Evolutionary conservation across 208 protist species (phyloP).

Genomic region (Trypanosoma cruzi): DNA sequence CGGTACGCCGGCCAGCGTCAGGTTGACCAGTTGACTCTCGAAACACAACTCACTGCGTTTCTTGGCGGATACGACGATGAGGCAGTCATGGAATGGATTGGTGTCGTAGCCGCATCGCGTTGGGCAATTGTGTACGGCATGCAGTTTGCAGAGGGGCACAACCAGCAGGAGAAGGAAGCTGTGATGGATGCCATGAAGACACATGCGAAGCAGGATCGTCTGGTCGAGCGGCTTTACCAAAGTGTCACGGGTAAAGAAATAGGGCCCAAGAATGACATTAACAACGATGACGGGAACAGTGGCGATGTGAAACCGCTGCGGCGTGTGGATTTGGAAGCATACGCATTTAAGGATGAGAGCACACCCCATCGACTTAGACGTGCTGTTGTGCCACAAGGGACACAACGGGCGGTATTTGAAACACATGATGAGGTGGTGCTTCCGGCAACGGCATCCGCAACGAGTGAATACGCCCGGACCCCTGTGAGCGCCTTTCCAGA

Average conservation of each 20-base stretch:
- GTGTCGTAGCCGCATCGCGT: constrained; percentile 58
- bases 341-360: constrained; percentile 82
- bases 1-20: constrained; percentile 57
- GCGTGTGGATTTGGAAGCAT: constrained; percentile 72
- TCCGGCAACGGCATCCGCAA: constrained; percentile 48
- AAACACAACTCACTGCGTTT: constrained; percentile 88
- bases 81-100: constrained; percentile 81
- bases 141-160: constrained; percentile 53
- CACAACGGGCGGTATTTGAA: constrained; percentile 69
- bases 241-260: constrained; percentile 82
- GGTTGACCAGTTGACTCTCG: constrained; percentile 70
- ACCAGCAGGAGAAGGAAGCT: constrained; percentile 64
- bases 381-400: constrained; percentile 72
- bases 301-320: constrained; percentile 42
- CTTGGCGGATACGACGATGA: constrained; percentile 86
- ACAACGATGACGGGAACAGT: constrained; percentile 12
- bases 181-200: constrained; percentile 79
- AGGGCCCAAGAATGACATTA: constrained; percentile 12
- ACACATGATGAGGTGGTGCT: constrained; percentile 88
- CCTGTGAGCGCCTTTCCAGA: constrained; percentile 50
- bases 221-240: constrained; percentile 80
- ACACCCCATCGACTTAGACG: constrained; percentile 69
- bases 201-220: constrained; percentile 61
- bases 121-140: constrained; percentile 87
- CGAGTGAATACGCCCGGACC: constrained; percentile 25